These are phyloP conservation scores for Ascoidea tarda DNA, from an alignment of 805 yeast species.

Conservation along the genomic window DNA sequence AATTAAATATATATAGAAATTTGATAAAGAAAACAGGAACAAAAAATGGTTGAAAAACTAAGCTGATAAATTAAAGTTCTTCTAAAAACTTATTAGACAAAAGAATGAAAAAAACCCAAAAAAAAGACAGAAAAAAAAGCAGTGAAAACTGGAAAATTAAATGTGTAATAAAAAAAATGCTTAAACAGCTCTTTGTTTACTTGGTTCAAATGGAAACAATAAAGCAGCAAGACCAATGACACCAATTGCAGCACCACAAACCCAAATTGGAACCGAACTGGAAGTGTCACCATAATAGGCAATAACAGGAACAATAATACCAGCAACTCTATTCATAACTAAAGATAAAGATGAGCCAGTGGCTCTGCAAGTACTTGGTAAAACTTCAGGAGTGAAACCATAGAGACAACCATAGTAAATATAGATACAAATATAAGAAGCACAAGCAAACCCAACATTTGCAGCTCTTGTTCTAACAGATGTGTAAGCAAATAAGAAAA, in stretches of 20 bases:
- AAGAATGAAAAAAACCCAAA: no score
- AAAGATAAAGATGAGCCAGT: slow-evolving; percentile 50
- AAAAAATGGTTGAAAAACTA: no score
- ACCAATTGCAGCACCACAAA: slow-evolving; percentile 40
- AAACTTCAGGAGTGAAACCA: slow-evolving; percentile 54
- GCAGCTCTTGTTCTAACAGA: slow-evolving; percentile 37
- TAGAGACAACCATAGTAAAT: slow-evolving; percentile 45
- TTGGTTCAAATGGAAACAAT: slow-evolving; percentile 30
- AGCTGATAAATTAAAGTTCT: no score
- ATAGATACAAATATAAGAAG: slow-evolving; percentile 31
- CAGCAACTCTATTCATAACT: slow-evolving; percentile 36
- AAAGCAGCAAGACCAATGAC: slow-evolving; percentile 26
- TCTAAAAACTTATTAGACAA: no score
- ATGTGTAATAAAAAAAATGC: no score
- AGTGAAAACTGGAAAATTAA: no score
- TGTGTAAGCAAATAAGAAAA: slow-evolving; percentile 45
- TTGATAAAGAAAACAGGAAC: no score
- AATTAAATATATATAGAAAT: no score
- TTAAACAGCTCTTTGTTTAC: slow-evolving; percentile 18
- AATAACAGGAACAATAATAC: slow-evolving; percentile 44
- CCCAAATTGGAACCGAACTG: slow-evolving; percentile 44
- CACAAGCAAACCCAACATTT: slow-evolving; percentile 31
- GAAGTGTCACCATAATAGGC: slow-evolving; percentile 30
- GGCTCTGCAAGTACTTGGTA: slow-evolving; percentile 37
- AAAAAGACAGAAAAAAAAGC: no score